Conservation (phyloP, 2,329 filamentous ascomycete species). For the Colletotrichum endophyticum region DNA sequence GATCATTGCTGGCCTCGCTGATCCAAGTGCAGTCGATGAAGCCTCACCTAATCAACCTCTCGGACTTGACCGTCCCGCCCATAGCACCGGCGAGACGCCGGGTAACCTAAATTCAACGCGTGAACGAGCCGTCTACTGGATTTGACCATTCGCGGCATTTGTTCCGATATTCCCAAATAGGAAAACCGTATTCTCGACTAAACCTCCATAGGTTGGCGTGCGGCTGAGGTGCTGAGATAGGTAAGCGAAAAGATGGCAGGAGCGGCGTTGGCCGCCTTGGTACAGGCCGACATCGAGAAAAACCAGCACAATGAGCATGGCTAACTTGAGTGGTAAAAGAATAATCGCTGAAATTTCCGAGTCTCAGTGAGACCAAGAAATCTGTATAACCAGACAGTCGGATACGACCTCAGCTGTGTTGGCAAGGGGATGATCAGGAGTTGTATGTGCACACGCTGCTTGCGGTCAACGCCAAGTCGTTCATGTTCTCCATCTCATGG, state of each 20-base stretch:
- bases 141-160: too few species aligned
- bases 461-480: not conserved
- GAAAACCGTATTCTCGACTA: not conserved
- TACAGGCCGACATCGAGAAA: not conserved
- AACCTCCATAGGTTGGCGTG: not conserved
- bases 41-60: not conserved
- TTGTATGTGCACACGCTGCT: not conserved
- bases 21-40: not conserved
- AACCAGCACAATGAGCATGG: not conserved
- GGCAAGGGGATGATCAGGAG: not conserved
- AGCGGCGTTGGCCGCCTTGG: not conserved
- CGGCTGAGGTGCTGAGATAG: not conserved
- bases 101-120: not conserved
- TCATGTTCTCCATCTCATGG: not conserved
- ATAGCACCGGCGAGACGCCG: not conserved
- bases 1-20: not conserved
- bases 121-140: not conserved
- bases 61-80: not conserved
- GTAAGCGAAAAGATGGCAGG: not conserved
- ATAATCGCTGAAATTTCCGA: not conserved
- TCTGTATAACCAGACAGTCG: not conserved
- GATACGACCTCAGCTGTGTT: not conserved
- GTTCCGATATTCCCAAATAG: not conserved
- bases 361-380: not conserved
- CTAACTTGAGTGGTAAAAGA: not conserved